Conservation (phyloP, 768 basidiomycete species). For the Lentinula edodes region DNA sequence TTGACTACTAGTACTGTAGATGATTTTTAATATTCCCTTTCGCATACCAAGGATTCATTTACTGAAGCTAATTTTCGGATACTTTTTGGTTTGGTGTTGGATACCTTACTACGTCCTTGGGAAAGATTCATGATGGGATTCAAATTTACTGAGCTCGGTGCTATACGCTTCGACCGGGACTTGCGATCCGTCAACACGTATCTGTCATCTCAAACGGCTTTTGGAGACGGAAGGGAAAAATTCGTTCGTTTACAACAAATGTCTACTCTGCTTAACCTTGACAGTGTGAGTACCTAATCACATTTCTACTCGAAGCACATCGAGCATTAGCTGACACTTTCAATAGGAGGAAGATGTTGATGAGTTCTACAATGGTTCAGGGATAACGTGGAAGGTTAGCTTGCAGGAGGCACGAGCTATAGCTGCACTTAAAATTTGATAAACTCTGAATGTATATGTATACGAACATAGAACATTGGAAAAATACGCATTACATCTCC, state of each 20-base stretch:
- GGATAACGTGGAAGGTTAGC: constrained; percentile 83
- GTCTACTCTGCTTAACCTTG: constrained; percentile 85
- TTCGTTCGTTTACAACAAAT: constrained; percentile 91
- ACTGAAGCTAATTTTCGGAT: constrained; percentile 85
- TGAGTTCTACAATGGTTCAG: constrained; percentile 91
- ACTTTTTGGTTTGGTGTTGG: constrained; percentile 82
- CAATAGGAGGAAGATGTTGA: constrained; percentile 88
- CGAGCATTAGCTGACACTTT: constrained; percentile 1
- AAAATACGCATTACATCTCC: background rate
- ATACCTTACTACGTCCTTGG: constrained; percentile 91
- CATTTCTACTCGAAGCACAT: background rate
- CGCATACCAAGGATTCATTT: constrained; percentile 59
- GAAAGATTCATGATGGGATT: constrained; percentile 80
- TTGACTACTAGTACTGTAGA: background rate
- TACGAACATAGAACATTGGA: background rate
- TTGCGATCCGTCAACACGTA: constrained; percentile 78
- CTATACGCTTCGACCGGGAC: constrained; percentile 92
- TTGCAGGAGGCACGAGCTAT: constrained; percentile 72
- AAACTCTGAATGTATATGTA: background rate
- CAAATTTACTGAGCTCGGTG: constrained; percentile 91
- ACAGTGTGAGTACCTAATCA: constrained; percentile 43
- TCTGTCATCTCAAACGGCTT: constrained; percentile 82
- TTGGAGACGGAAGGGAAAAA: constrained; percentile 89
- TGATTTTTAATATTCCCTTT: too few species aligned
- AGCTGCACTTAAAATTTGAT: constrained; percentile 42